Percentiles rank a stretch among this genome's conserved stretches.
These are phyloP conservation scores for Ascochyta lentis DNA, from an alignment of 2,329 filamentous ascomycete species.

Conservation along the genomic window DNA sequence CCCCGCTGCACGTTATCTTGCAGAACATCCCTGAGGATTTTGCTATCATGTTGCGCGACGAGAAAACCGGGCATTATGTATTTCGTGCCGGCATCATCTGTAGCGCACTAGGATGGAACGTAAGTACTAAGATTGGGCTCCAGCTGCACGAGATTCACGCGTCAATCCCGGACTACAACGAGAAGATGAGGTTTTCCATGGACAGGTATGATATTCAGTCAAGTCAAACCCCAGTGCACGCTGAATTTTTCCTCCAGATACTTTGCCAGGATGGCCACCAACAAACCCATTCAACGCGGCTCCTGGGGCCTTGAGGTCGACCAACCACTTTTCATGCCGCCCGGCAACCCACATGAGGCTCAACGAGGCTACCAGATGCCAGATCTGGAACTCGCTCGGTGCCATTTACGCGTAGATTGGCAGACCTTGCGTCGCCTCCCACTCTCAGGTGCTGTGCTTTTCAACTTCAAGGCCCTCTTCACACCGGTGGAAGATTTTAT, in stretches of 20 bases:
- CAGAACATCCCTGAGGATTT: slow-evolving; percentile 87
- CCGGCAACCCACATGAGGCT: slow-evolving; percentile 68
- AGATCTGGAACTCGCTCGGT: slow-evolving; percentile 62
- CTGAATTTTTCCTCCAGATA: slow-evolving; percentile 58
- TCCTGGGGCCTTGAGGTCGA: slow-evolving; percentile 85
- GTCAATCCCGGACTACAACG: slow-evolving; percentile 80
- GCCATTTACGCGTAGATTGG: slow-evolving; percentile 82
- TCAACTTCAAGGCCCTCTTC: slow-evolving; percentile 90
- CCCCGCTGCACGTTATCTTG: slow-evolving; percentile 73
- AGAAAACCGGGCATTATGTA: slow-evolving; percentile 73
- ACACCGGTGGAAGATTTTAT: slow-evolving; percentile 74
- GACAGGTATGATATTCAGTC: slow-evolving; percentile 63
- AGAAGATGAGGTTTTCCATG: slow-evolving; percentile 89
- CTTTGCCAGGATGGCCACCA: slow-evolving; percentile 77
- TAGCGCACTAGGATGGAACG: slow-evolving; percentile 80
- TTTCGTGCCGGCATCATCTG: slow-evolving; percentile 80
- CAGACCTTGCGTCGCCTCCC: slow-evolving; percentile 83
- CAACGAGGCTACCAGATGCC: slow-evolving; percentile 66
- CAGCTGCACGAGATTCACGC: slow-evolving; percentile 74
- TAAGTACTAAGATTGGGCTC: slow-evolving; percentile 75
- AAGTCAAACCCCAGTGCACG: no score
- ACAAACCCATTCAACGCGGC: slow-evolving; percentile 79
- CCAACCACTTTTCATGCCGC: slow-evolving; percentile 75
- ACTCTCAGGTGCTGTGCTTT: slow-evolving; percentile 75
- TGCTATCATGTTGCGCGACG: slow-evolving; percentile 74